phyloP scores from a whole-genome alignment of 192 early-diverging fungal genomes.

The Backusella liffmaniae region DNA sequence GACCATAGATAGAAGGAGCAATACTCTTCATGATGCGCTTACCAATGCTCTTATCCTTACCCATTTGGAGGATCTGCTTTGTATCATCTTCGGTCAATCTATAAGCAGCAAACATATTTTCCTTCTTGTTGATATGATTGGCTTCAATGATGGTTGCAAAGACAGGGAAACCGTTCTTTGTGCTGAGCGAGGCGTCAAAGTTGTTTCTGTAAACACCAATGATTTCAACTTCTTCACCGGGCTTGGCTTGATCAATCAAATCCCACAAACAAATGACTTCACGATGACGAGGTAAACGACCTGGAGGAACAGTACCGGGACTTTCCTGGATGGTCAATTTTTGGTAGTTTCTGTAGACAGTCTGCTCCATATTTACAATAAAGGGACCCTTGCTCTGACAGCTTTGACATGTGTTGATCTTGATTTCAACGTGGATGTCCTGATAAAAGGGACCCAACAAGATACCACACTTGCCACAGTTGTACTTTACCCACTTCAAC shows the following conservation, averaged over 20 bases:
- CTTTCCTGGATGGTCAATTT: slow-evolving; percentile 93
- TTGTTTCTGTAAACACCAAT: slow-evolving; percentile 96
- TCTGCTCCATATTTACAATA: slow-evolving; percentile 88
- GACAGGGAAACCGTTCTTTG: slow-evolving; percentile 94
- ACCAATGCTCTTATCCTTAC: slow-evolving; percentile 78
- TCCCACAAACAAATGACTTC: slow-evolving; percentile 96
- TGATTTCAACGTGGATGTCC: slow-evolving; percentile 86
- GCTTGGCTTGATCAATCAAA: slow-evolving; percentile 92
- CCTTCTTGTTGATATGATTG: slow-evolving; percentile 89
- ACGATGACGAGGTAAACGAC: slow-evolving; percentile 90
- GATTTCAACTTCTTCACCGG: slow-evolving; percentile 95
- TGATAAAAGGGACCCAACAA: slow-evolving; percentile 93
- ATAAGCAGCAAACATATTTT: slow-evolving; percentile 86
- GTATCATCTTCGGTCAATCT: slow-evolving; percentile 90
- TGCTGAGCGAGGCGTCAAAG: slow-evolving; percentile 85
- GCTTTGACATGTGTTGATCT: slow-evolving; percentile 76
- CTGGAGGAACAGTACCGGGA: slow-evolving; percentile 93
- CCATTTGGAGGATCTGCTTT: slow-evolving; percentile 68
- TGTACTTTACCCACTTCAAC: slow-evolving; percentile 94
- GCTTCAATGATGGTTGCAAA: slow-evolving; percentile 97
- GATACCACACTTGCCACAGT: slow-evolving; percentile 91
- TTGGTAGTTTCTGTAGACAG: slow-evolving; percentile 97
- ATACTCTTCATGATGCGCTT: slow-evolving; percentile 90
- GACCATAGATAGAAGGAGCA: slow-evolving; percentile 98
- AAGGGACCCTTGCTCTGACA: slow-evolving; percentile 96